Evolutionary conservation across 2,329 filamentous ascomycete genomes (phyloP).

Genomic region (Colletotrichum abscissum): DNA sequence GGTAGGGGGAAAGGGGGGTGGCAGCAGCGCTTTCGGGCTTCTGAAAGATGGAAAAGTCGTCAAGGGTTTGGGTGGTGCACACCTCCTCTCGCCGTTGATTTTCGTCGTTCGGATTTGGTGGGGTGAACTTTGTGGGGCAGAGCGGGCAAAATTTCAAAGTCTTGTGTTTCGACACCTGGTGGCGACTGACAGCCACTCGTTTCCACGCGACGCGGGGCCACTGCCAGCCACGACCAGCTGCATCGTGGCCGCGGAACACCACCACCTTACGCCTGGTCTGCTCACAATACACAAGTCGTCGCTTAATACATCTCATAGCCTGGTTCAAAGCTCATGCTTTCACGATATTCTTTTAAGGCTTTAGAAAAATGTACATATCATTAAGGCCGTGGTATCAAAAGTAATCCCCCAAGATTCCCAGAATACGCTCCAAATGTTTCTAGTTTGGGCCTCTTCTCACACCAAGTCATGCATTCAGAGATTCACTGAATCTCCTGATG

Average conservation of each 20-base stretch:
- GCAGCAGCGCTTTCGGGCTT: conserved; percentile 32
- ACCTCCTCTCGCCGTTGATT: conserved; percentile 35
- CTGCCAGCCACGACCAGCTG: conserved; percentile 11
- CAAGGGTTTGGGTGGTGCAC: conserved; percentile 34
- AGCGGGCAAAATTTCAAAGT: conserved; percentile 37
- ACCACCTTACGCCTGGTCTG: neutral
- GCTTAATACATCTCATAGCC: neutral
- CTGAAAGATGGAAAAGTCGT: conserved; percentile 34
- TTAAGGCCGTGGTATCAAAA: conserved; percentile 27
- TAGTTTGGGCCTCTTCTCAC: neutral
- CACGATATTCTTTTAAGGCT: neutral
- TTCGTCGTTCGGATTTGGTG: conserved; percentile 38
- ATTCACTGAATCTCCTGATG: neutral
- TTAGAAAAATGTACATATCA: neutral
- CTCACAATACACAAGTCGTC: neutral
- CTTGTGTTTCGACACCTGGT: conserved; percentile 22
- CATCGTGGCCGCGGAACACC: neutral
- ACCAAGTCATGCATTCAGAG: neutral
- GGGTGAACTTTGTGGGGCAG: conserved; percentile 38
- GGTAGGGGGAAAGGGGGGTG: conserved; percentile 11
- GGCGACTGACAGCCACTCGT: conserved; percentile 17
- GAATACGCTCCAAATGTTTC: conserved; percentile 12
- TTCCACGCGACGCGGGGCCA: conserved; percentile 26
- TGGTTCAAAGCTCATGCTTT: neutral
- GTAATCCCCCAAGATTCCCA: neutral